phyloP scores from a whole-genome alignment of 495 filamentous ascomycete species.

The Penicillium lagena region DNA sequence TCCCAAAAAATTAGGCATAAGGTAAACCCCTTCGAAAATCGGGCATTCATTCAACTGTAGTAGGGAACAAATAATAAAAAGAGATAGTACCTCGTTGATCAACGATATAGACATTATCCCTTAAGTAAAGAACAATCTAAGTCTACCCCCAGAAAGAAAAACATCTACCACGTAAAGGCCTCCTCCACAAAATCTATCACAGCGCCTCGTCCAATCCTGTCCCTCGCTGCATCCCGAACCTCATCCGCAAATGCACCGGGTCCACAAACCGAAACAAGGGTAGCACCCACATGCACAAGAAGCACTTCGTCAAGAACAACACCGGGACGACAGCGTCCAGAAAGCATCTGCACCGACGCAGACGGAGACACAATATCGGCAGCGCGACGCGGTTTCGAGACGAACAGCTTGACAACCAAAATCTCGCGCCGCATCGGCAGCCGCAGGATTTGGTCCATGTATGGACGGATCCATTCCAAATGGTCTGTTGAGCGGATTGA shows the following conservation, averaged over 20 bases:
- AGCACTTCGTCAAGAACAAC: constrained; percentile 73
- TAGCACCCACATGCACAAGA: constrained; percentile 67
- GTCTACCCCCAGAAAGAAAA: background rate
- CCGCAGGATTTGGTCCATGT: constrained; percentile 90
- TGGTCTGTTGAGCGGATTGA: constrained; percentile 82
- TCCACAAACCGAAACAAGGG: constrained; percentile 84
- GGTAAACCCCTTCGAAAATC: too few species aligned
- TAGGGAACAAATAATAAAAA: too few species aligned
- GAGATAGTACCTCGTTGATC: background rate
- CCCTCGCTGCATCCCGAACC: constrained; percentile 67
- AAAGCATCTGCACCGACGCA: constrained; percentile 83
- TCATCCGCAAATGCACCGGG: constrained; percentile 85
- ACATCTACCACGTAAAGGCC: constrained; percentile 70
- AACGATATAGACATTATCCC: background rate
- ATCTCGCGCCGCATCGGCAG: constrained; percentile 79
- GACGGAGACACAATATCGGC: constrained; percentile 73
- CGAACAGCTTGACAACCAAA: constrained; percentile 79
- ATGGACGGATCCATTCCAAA: constrained; percentile 86
- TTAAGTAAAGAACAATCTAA: background rate
- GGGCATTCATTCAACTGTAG: too few species aligned
- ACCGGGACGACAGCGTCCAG: constrained; percentile 53
- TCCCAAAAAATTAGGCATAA: background rate
- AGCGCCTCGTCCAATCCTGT: constrained; percentile 55
- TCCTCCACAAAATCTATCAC: constrained; percentile 90
- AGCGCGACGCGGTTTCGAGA: constrained; percentile 62